Evolutionary conservation across 768 basidiomycete genomes (phyloP), one percentile per base, ranked within the genome.

Genomic region (Pholiota conissans): DNA sequence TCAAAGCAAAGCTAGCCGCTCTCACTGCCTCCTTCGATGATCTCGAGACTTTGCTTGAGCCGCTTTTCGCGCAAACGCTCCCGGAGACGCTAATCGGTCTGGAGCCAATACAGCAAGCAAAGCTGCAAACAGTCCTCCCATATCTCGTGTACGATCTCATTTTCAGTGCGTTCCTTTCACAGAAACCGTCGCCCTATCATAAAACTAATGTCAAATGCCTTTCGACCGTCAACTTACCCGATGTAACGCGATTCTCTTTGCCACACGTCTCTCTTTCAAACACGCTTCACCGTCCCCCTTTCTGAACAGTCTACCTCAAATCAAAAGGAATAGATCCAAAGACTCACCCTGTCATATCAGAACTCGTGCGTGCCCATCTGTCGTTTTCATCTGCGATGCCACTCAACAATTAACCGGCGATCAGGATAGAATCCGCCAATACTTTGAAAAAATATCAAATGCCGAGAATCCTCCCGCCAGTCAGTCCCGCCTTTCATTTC

Each of bases 141-240:
- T 94, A 94, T 71, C 77, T 91, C 28, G 79, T 89, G 3, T 91
- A 94, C 66, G 91, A 93, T 70, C 79, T 95, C 9, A 74, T 93
- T n/a, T 93, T 92, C 73, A 86, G 93, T 93, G 61, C 61, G 86
- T 76, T 11, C 20, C n/a, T 24, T 42, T 45, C 35, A 6, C 42
- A 45, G 42, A 45, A 45, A 45, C 48, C 32, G 10, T 27, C 49
- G n/a, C 14, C 8, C 9, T 9, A 48, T 47, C 37, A 49, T 28
- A n/a, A 48, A 14, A 32, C 28, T 24, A 10, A 42, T 9, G 16
- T 40, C 32, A 26, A 32, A 22, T 5, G 14, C 37, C 34, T 32
- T 56, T 47, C 26, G n/a, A 4, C 6, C 35, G 34, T 46, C 16
- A 13, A 27, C 28, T 14, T 59, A 11, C 56, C 27, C 27, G 30